Conservation (phyloP, 2,329 filamentous ascomycete genomes). For the Neonectria magnoliae region DNA sequence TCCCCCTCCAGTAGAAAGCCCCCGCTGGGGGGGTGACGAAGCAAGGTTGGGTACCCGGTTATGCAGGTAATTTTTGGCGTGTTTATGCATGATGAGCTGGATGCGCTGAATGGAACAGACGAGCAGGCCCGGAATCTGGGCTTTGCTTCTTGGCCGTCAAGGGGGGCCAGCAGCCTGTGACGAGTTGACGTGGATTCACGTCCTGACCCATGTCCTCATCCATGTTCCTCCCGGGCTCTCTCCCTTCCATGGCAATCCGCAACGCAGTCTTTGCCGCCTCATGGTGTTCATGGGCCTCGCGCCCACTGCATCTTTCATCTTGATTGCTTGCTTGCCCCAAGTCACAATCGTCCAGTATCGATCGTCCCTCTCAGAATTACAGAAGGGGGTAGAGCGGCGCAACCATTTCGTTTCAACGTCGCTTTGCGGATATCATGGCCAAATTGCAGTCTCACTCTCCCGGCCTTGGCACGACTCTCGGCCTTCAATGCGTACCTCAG, state of each 20-base stretch:
- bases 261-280: background rate
- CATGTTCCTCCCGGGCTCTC: constrained; percentile 3
- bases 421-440: constrained; percentile 34
- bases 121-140: background rate
- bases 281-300: background rate
- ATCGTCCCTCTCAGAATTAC: constrained; percentile 6
- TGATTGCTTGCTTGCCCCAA: background rate
- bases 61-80: constrained; percentile 30
- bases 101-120: constrained; percentile 23
- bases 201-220: constrained; percentile 7
- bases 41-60: constrained; percentile 11
- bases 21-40: background rate
- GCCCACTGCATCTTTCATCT: background rate
- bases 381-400: constrained; percentile 21
- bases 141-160: constrained; percentile 3
- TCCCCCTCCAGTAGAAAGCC: constrained; percentile 12
- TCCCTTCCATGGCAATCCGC: background rate
- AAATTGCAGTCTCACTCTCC: constrained; percentile 36
- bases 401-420: constrained; percentile 41
- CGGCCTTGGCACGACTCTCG: constrained; percentile 27
- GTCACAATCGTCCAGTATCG: background rate
- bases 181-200: constrained; percentile 3
- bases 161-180: constrained; percentile 15
- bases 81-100: constrained; percentile 54
- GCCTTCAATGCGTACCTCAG: constrained; percentile 24